A percentile compares a stretch with the other conserved stretches of the same genome.
Conservation (phyloP, 2,329 filamentous ascomycete genomes). For the Ceratocystis harringtonii region DNA sequence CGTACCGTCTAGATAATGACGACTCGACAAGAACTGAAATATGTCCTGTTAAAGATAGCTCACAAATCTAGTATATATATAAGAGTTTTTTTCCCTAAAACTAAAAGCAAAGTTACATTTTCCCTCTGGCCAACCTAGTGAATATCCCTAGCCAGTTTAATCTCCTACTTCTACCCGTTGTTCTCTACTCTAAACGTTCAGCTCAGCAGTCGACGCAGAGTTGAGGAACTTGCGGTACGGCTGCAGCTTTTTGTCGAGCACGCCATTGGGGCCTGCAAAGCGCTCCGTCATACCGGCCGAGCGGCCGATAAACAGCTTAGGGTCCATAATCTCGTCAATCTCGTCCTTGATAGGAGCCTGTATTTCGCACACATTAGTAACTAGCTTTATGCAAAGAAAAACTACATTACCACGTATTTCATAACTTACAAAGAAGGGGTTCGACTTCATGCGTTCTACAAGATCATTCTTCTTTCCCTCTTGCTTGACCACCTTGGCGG, state of each 20-base stretch:
- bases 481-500: conserved; percentile 42
- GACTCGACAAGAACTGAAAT: too few relatives aligned
- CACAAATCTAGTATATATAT: too few relatives aligned
- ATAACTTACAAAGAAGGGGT: conserved; percentile 48
- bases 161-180: not conserved
- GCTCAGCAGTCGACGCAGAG: conserved; percentile 25
- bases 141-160: not conserved
- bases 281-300: conserved; percentile 32
- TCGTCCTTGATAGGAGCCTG: conserved; percentile 47
- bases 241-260: conserved; percentile 27
- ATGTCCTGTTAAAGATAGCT: too few relatives aligned
- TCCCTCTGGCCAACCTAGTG: not conserved
- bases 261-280: conserved; percentile 29
- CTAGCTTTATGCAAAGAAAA: not conserved
- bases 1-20: too few relatives aligned
- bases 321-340: conserved; percentile 51
- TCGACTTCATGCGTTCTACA: conserved; percentile 58
- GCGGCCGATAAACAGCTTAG: conserved; percentile 38
- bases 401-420: not conserved
- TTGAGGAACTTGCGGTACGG: conserved; percentile 27
- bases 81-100: too few relatives aligned
- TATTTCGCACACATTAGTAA: not conserved
- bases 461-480: conserved; percentile 53
- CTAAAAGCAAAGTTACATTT: too few relatives aligned
- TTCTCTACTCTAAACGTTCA: conserved; percentile 24